Percentiles rank a stretch among this genome's conserved stretches.
Conservation (phyloP, 306 rosid genomes). For the Casuarina glauca region DNA sequence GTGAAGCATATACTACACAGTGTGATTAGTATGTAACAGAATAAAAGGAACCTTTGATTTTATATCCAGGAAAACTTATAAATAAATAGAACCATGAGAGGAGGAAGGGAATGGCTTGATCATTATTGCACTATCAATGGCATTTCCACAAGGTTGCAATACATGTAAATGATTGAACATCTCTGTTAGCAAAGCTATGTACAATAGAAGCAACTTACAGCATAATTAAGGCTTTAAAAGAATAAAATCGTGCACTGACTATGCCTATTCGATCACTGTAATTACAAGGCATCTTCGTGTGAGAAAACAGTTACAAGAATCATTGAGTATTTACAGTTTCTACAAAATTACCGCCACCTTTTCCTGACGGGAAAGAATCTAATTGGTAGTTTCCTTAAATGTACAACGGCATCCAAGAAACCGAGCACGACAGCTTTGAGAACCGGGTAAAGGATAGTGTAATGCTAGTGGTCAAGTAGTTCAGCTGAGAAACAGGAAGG, state of each 20-base stretch:
- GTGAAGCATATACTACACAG: no score
- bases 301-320: neutral
- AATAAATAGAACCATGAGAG: neutral
- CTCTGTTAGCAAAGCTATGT: constrained; percentile 15
- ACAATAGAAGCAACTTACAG: constrained; percentile 16
- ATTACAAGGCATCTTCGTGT: constrained; percentile 10
- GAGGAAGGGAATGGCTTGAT: neutral
- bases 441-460: neutral
- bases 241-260: constrained; percentile 19
- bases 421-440: constrained; percentile 2
- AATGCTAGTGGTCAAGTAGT: neutral
- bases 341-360: constrained; percentile 21
- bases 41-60: no score
- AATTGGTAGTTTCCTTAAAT: constrained; percentile 6
- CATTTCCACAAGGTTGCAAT: neutral
- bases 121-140: neutral
- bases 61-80: no score
- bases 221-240: constrained; percentile 18
- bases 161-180: neutral
- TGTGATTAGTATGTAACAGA: no score
- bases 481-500: neutral
- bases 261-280: constrained; percentile 9
- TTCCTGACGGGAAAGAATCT: constrained; percentile 32
- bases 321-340: constrained; percentile 8
- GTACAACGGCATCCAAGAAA: constrained; percentile 34